Base-by-base conservation (phyloP, 768 basidiomycete genomes). In the Russula emetica region DNA sequence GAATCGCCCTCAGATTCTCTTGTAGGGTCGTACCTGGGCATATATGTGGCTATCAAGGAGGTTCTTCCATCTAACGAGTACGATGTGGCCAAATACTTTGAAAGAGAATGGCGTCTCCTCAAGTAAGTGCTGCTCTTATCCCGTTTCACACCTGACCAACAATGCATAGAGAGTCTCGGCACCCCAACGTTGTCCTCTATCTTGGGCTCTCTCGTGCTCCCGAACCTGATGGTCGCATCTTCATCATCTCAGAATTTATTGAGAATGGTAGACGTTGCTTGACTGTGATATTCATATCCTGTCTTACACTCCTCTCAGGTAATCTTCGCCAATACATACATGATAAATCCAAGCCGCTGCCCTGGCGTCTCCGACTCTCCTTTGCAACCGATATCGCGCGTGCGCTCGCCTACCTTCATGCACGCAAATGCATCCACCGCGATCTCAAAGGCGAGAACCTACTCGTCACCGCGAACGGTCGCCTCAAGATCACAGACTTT, bases 391-490 rank as follows among this genome's bases (percentile, higher is more conserved):
- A 99, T 73, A 90, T 97, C 38, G 81, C 94, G 7, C 87, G 96
- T 18, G 94, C 96, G 0, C 83, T 99, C n/a, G 94, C 96, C 6
- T 99, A 98, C 74, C 88, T 98, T 14, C 96, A 98, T 69, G 95
- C 96, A 16, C 84, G 96, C 47, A 90, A 92, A 73, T 89, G 88
- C 74, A 90, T 90, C 45, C 88, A 90, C 69, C 86, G 87, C 34
- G 96, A 99, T 76, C 81, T 99, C 67, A 99, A 99, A 75, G 95
- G 94, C 42, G 96, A 98, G 78, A 99, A 99, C 69, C 81, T 98
- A 30, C 84, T 98, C n/a, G 87, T 98, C 24, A 98, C 95, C 0
- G 77, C 87, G 42, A 99, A 99, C 70, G 92, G 93, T 24, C 85
- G 96, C 50, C 81, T 98, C 71, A 99, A 98, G 78, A 88, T 98